These are phyloP conservation scores for Colletotrichum horii DNA, from an alignment of 2,329 filamentous ascomycete species.

Conservation along the genomic window DNA sequence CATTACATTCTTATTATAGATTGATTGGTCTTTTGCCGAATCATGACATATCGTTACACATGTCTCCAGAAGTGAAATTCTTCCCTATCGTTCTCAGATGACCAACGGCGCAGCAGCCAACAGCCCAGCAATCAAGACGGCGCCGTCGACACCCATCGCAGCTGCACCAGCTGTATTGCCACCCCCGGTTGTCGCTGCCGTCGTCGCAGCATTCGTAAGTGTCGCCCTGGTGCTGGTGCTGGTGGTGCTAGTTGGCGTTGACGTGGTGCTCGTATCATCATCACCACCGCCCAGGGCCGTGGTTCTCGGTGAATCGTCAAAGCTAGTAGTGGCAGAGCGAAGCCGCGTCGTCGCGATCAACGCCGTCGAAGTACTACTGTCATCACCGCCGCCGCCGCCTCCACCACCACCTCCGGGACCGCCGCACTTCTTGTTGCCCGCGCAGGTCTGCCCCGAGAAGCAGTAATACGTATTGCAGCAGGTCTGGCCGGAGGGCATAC, in stretches of 20 bases:
- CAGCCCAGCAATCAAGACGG: not conserved
- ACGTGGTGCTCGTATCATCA: not conserved
- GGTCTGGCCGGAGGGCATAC: slow-evolving; percentile 32
- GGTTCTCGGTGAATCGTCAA: not conserved
- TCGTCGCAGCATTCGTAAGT: not conserved
- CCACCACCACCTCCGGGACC: not conserved
- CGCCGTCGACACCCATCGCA: not conserved
- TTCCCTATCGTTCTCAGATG: not conserved
- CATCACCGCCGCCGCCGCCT: not conserved
- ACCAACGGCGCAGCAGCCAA: not conserved
- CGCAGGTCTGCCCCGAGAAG: slow-evolving; percentile 19
- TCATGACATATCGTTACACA: not conserved
- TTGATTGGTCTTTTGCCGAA: not conserved
- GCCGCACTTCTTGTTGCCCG: not conserved
- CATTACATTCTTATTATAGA: not conserved
- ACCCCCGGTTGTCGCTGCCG: not conserved
- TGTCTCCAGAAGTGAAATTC: not conserved
- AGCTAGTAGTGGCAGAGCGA: not conserved
- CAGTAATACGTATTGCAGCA: slow-evolving; percentile 29
- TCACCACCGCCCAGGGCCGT: not conserved
- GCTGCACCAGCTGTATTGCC: not conserved
- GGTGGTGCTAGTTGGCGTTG: not conserved
- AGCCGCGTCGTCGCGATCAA: not conserved
- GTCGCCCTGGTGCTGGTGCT: not conserved
- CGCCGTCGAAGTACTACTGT: not conserved